phyloP scores from a whole-genome alignment of 2,329 filamentous ascomycete species.

The Madurella fahalii region DNA sequence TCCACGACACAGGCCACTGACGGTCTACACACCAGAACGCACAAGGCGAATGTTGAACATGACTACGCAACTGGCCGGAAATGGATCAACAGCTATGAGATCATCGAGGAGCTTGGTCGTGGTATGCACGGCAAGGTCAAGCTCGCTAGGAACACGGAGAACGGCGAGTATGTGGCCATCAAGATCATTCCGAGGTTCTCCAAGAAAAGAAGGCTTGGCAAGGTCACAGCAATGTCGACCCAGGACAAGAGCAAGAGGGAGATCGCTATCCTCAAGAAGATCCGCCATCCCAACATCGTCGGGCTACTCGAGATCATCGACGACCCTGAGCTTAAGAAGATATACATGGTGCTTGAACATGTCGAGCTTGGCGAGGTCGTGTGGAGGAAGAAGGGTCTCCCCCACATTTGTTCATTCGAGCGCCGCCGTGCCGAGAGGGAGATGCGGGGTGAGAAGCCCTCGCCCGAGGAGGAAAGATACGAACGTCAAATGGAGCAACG shows the following conservation, averaged over 20 bases:
- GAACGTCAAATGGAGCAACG: constrained; percentile 56
- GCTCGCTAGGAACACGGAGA: constrained; percentile 75
- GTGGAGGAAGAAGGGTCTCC: constrained; percentile 85
- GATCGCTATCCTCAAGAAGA: constrained; percentile 97
- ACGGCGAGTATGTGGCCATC: constrained; percentile 80
- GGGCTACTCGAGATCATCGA: constrained; percentile 95
- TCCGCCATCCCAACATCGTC: constrained; percentile 94
- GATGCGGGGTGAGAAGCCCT: constrained; percentile 55
- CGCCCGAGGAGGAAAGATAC: constrained; percentile 58
- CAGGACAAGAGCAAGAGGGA: constrained; percentile 87
- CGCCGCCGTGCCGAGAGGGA: constrained; percentile 74
- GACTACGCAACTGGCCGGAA: constrained; percentile 88
- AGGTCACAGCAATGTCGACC: constrained; percentile 61
- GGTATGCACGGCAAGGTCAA: constrained; percentile 98
- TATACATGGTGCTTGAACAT: constrained; percentile 95
- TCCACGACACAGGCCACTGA: constrained; percentile 9
- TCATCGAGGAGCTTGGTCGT: constrained; percentile 91
- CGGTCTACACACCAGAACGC: constrained; percentile 54
- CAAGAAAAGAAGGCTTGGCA: constrained; percentile 86
- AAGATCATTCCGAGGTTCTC: constrained; percentile 98
- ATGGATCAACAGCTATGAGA: constrained; percentile 95
- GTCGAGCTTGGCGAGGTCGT: constrained; percentile 91
- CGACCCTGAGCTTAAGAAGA: constrained; percentile 92
- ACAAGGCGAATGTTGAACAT: constrained; percentile 86
- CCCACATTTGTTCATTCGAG: constrained; percentile 79